Percentiles rank a stretch among this genome's conserved stretches.
phyloP scores from a whole-genome alignment of 2,329 filamentous ascomycete genomes.

The Raffaelea ambrosiae region DNA sequence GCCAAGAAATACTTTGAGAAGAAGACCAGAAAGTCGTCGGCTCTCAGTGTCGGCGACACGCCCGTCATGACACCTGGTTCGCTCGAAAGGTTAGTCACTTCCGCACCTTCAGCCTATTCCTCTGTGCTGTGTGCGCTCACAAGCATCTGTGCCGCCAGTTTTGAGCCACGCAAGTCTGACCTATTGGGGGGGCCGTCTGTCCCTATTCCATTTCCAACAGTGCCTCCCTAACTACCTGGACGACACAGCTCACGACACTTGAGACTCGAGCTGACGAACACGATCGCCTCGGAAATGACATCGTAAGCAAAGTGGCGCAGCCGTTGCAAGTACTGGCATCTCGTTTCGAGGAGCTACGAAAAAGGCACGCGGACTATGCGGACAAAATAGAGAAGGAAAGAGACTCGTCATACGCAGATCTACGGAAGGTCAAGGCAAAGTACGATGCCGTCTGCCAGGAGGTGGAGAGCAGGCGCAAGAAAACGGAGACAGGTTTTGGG shows the following conservation, averaged over 20 bases:
- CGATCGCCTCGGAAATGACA: slow-evolving; percentile 71
- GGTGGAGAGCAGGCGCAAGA: slow-evolving; percentile 89
- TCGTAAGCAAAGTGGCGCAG: slow-evolving; percentile 75
- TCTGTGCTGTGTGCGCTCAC: no score
- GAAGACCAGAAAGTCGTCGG: slow-evolving; percentile 83
- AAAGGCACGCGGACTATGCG: slow-evolving; percentile 82
- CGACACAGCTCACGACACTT: slow-evolving; percentile 82
- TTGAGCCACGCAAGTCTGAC: no score
- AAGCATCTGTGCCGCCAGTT: no score
- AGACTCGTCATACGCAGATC: slow-evolving; percentile 71
- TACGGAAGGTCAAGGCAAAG: slow-evolving; percentile 86
- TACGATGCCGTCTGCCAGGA: slow-evolving; percentile 92
- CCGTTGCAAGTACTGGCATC: slow-evolving; percentile 66
- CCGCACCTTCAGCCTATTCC: background rate
- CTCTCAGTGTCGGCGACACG: slow-evolving; percentile 79
- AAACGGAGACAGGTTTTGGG: slow-evolving; percentile 88
- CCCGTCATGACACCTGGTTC: slow-evolving; percentile 91
- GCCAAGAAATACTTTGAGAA: slow-evolving; percentile 95
- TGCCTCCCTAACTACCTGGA: slow-evolving; percentile 94
- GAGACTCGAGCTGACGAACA: slow-evolving; percentile 85
- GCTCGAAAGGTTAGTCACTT: slow-evolving; percentile 62
- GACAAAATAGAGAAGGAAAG: slow-evolving; percentile 83
- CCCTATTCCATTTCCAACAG: slow-evolving; percentile 31
- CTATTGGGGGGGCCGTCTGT: background rate
- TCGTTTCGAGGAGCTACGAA: slow-evolving; percentile 86